Base-by-base conservation (phyloP, 331 rosid species). In the Phaseolus coccineus region DNA sequence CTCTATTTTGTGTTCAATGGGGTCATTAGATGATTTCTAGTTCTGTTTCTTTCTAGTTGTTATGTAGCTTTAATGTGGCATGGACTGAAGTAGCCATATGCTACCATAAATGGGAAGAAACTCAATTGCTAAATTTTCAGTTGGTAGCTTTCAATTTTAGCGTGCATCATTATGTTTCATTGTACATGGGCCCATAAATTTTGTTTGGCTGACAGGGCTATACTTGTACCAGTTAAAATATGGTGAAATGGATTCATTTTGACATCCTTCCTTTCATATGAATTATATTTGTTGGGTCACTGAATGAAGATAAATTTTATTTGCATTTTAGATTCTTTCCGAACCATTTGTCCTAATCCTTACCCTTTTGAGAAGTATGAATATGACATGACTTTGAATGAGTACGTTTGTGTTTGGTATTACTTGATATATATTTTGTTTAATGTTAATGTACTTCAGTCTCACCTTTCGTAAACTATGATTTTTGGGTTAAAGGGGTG, bases 61-160 rank as follows among this genome's bases (percentile, higher is more conserved):
- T 35, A 10, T 8, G 15, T 8, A 37, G 44, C 46, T 52, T 16
- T 28, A 28, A 28, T 58, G 65, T 27, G 11, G 75, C n/a, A 22
- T 75, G 50, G 27, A 19, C 4, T 46, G 71, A n/a, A 40, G 47
- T 39, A 3, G 39, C 37, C 31, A 59, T 19, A 52, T 66, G 80
- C 35, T 47, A 35, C 44, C 33, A 6, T 27, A 50, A 52, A 12
- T 16, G 72, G 55, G 40, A 24, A 51, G 62, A 58, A 61, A 16
- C 72, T 78, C 66, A 46, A 57, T 56, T 73, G 61, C 12, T 25
- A 50, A 59, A 25, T 79, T 16, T 61, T 61, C 24, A 24, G 10
- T 0, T 30, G 72, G 12, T 42, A 56, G 64, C 64, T 68, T 76
- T 81, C 52, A 52, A 48, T 68, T 83, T 46, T 19, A 25, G 28